phyloP scores from a whole-genome alignment of 164 flowering plant species.

The Brasenia schreberi region DNA sequence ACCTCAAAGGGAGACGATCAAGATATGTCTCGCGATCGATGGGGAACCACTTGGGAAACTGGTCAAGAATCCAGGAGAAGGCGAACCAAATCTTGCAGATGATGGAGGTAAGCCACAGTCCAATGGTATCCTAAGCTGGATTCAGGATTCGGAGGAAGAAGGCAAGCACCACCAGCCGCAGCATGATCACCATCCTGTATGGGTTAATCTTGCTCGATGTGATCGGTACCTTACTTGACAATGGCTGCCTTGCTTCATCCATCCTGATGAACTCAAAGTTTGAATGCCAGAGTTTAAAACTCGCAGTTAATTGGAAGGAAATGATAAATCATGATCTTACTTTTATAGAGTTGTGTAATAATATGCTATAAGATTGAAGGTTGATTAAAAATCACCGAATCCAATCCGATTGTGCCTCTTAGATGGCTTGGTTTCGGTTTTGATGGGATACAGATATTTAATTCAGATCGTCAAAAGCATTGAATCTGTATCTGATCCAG shows the following conservation, averaged over 20 bases:
- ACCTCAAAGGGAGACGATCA: conserved; percentile 96
- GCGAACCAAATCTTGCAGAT: conserved; percentile 97
- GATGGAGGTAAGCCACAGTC: conserved; percentile 88
- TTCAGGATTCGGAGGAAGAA: conserved; percentile 74
- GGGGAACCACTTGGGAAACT: conserved; percentile 98
- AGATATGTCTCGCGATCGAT: conserved; percentile 95
- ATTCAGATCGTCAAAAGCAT: too few species aligned
- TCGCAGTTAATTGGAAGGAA: too few species aligned
- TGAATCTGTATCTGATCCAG: too few species aligned
- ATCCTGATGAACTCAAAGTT: conserved; percentile 21
- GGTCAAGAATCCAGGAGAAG: conserved; percentile 95
- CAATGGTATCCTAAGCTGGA: conserved; percentile 87
- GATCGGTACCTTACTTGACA: conserved; percentile 88
- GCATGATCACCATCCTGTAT: conserved; percentile 77
- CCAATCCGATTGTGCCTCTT: too few species aligned
- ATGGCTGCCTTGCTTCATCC: conserved; percentile 92
- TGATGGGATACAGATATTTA: too few species aligned
- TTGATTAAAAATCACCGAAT: too few species aligned
- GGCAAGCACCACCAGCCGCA: conserved; percentile 60
- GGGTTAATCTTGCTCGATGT: conserved; percentile 93
- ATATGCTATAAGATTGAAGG: too few species aligned
- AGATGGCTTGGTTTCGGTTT: too few species aligned
- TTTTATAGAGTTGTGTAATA: too few species aligned
- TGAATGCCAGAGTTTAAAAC: too few species aligned
- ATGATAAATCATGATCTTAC: too few species aligned